Evolutionary conservation across 2,329 filamentous ascomycete species (phyloP).

Genomic region (Penicillium sp.): DNA sequence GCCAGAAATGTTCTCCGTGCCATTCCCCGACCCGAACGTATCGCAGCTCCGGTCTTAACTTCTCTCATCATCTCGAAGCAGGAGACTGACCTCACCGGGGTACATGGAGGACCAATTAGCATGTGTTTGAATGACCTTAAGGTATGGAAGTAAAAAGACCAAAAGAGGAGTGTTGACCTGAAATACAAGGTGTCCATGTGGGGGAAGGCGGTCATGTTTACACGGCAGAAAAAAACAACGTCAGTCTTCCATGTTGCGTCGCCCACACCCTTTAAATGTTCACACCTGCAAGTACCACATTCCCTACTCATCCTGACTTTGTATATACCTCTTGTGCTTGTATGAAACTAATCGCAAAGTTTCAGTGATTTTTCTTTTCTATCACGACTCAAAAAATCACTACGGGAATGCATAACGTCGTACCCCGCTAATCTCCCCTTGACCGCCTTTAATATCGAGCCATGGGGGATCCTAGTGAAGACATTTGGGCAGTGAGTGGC

Average conservation of each 20-base stretch:
- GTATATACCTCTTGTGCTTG: not conserved
- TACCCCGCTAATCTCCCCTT: not conserved
- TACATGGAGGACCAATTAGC: too few species aligned
- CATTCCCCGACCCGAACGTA: too few species aligned
- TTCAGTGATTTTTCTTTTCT: not conserved
- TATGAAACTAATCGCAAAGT: not conserved
- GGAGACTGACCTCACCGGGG: too few species aligned
- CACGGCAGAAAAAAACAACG: not conserved
- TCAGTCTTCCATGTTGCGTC: not conserved
- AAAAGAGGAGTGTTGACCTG: not conserved
- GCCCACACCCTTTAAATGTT: not conserved
- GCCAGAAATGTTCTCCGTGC: too few species aligned
- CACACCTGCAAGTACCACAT: not conserved
- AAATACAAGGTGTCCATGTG: not conserved
- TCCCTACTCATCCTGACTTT: not conserved
- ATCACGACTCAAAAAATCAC: not conserved
- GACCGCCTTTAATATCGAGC: not conserved
- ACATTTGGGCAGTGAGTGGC: slow-evolving; percentile 1
- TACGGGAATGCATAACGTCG: not conserved
- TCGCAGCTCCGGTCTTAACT: too few species aligned
- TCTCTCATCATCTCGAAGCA: too few species aligned
- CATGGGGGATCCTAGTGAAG: not conserved
- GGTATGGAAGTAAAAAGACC: too few species aligned
- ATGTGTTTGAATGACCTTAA: too few species aligned
- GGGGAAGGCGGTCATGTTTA: not conserved